Evolutionary conservation across 1,284 basidiomycete species (phyloP).

Genomic region (Trichosporon coremiiforme): DNA sequence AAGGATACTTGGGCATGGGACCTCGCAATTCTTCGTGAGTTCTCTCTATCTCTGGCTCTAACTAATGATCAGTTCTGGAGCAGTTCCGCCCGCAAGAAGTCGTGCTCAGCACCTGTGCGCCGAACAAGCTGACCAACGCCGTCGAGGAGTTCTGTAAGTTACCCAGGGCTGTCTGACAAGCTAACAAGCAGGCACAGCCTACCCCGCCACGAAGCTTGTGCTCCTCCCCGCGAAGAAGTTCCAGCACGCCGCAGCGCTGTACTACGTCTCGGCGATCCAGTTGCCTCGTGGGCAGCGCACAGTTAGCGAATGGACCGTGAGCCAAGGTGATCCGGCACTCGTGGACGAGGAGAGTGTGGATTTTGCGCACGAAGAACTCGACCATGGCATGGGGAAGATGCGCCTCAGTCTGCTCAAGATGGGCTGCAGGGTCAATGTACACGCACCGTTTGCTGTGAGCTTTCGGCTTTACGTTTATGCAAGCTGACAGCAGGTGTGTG

Average conservation of each 20-base stretch:
- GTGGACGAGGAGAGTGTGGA: not conserved
- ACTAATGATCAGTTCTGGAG: constrained; percentile 67
- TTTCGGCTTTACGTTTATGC: not conserved
- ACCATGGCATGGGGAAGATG: constrained; percentile 43
- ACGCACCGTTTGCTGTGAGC: constrained; percentile 47
- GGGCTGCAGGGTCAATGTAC: constrained; percentile 48
- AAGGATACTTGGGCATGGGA: constrained; percentile 75
- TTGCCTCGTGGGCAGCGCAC: constrained; percentile 23
- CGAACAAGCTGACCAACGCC: constrained; percentile 71
- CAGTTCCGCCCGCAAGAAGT: constrained; percentile 71
- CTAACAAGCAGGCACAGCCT: constrained; percentile 25
- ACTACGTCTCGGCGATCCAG: constrained; percentile 55
- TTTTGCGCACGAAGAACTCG: constrained; percentile 27
- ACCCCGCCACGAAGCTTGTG: constrained; percentile 4
- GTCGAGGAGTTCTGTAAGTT: constrained; percentile 66
- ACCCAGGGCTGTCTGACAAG: not conserved
- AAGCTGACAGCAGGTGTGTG: constrained; percentile 64
- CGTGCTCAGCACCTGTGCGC: constrained; percentile 73
- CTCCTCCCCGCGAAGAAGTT: constrained; percentile 14
- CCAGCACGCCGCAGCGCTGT: constrained; percentile 16
- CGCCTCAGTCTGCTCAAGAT: constrained; percentile 48
- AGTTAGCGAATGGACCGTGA: constrained; percentile 18
- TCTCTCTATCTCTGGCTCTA: not conserved
- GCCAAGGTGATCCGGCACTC: not conserved
- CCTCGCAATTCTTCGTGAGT: constrained; percentile 62